Conservation (phyloP, 495 filamentous ascomycete genomes). For the Aspergillus ellipticus region DNA sequence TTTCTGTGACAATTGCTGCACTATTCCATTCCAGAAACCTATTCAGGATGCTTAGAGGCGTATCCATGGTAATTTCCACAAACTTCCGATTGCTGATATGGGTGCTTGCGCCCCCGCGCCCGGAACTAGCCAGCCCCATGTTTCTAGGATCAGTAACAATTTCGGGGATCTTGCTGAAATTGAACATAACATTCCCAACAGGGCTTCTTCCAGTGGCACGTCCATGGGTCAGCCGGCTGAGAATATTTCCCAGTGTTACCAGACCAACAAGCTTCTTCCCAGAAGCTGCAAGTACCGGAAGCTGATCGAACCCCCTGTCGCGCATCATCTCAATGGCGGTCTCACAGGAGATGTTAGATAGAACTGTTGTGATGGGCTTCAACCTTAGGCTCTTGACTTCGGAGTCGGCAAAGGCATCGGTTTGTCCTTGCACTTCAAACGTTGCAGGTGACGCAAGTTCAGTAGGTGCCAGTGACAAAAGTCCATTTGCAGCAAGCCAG, state of each 20-base stretch:
- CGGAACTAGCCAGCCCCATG: constrained; percentile 34
- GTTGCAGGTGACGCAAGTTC: constrained; percentile 44
- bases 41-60: constrained; percentile 75
- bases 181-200: constrained; percentile 91
- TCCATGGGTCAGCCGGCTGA: constrained; percentile 80
- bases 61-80: constrained; percentile 90
- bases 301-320: constrained; percentile 93
- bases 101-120: constrained; percentile 10
- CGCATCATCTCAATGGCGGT: constrained; percentile 95
- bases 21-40: constrained; percentile 98
- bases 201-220: constrained; percentile 66
- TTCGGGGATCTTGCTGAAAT: constrained; percentile 81
- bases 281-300: constrained; percentile 75
- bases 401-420: constrained; percentile 62
- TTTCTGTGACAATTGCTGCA: constrained; percentile 87
- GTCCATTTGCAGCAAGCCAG: constrained; percentile 93
- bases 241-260: constrained; percentile 89
- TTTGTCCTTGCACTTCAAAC: constrained; percentile 21
- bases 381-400: constrained; percentile 78
- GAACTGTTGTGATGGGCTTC: constrained; percentile 86
- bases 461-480: constrained; percentile 60
- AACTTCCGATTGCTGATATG: constrained; percentile 60
- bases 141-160: constrained; percentile 79
- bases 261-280: constrained; percentile 77
- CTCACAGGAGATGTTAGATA: constrained; percentile 61